Base-by-base conservation (phyloP, 306 rosid genomes). In the Nissolia schottii region DNA sequence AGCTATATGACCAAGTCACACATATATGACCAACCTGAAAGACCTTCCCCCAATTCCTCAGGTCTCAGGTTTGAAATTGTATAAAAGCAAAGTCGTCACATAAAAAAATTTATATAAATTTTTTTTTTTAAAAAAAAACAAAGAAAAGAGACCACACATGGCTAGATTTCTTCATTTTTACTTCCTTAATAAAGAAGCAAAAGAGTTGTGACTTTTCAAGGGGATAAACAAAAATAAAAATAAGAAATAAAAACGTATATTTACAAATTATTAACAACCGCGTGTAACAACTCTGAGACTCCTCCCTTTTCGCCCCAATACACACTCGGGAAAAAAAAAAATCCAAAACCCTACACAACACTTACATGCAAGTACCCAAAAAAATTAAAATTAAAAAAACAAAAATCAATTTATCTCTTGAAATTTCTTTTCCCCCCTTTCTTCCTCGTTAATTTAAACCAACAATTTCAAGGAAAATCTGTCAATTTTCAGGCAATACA, bases 11-110 rank as follows among this genome's bases (percentile, higher is more conserved):
- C n/a, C n/a, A 67, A 45, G 71, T 43, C 64, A 76, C 64, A 37
- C 31, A 57, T 25, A 77, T 7, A 46, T 55, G 77, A 62, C 77
- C 37, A 40, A 20, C 37, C 60, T 27, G 53, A 59, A 27, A 16
- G 57, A 64, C 68, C 29, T 57, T 28, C 64, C 45, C 54, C 5
- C 1, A 5, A 3, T 14, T 41, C 48, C 28, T 35, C 67, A 60
- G 64, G 28, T 25, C 40, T 32, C 58, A 25, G 34, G 18, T 32
- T 31, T 55, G 62, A 23, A 31, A 56, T 29, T 71, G 24, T n/a
- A 15, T 6, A 23, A 12, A 43, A 69, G 34, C 34, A 3, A 18
- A 64, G 7, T 31, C 25, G 49, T 14, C 71, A 71, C 19, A 10
- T 7, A 14, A 43, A 18, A 65, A 24, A n/a, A 53, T 14, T 7